Evolutionary conservation across 164 flowering plant species (phyloP), one percentile per base, ranked within the genome.

Genomic region (Annona cherimola): DNA sequence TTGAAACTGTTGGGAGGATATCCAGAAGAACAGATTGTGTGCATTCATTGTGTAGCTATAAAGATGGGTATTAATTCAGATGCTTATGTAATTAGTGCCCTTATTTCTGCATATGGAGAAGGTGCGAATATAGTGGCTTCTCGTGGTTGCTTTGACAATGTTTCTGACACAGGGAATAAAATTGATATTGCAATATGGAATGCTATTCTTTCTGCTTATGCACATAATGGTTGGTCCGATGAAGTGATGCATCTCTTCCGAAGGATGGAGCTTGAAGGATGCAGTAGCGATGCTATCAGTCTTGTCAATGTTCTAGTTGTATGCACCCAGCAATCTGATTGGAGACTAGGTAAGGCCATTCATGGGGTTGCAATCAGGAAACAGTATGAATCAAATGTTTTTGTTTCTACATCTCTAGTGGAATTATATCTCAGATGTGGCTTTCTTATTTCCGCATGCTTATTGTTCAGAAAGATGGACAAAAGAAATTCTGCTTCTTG

Each of bases 21-120:
- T 1, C 61, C 1, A 18, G 45, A 64, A 14, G 45, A 64, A 26
- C 74, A 72, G 43, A 42, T 45, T 16, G 65, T 72, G 69, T 64
- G 74, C 43, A 72, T 72, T 61, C 74, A 72, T 64, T 35, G 69
- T 72, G 45, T 63, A 14, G 69, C 16, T 45, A 50, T 65, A 72
- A 16, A 26, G 41, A 55, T 40, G 3, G 74, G 74, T 6, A 46
- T 63, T 65, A 45, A 72, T 41, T 65, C 61, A 3, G 26, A 72
- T 54, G 61, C 43, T 8, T 72, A 39, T 72, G 74, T 72, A 11
- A 46, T 8, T 50, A 72, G 42, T 65, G 64, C 74, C 46, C 68
- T 72, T 40, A 64, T 72, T 54, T 61, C 62, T 18, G 39, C 50
- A 3, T 72, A 72, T 50, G 74, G 74, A 0, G 74, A 63, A 50